Evolutionary conservation across 352 stramenopile species (phyloP), one percentile per base, ranked within the genome.

Genomic region (Phytophthora aleatoria): DNA sequence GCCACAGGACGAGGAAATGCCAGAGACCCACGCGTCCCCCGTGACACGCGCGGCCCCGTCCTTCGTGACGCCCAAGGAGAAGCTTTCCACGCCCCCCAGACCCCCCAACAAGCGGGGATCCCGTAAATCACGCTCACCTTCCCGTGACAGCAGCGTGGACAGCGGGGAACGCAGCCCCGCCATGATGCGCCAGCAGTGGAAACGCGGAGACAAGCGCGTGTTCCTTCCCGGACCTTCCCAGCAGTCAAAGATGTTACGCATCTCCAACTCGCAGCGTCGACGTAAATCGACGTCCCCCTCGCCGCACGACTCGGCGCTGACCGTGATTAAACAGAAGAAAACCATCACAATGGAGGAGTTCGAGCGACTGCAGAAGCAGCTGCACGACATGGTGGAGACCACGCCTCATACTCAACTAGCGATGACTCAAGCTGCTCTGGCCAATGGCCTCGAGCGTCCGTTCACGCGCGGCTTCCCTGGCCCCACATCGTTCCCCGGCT

Each of bases 281-380:
- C 60, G 72, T 16, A 72, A 74, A 38, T 77, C 72, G 0, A 61
- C 44, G 30, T 77, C 73, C 3, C 61, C 64, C 12, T 79, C 77
- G 48, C 74, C 79, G 3, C 67, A 75, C 26, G 77, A 85, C 42
- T 89, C 81, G 16, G 79, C 83, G 8, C 50, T 83, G 27, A 58
- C 79, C 9, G 73, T 85, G 50, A 87, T 92, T 52, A 91, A 91
- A 57, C 79, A 90, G 61, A 83, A 86, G 63, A 92, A 92, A 56
- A 76, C 80, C 0, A 94, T 94, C 36, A 87, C 74, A 3, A 84
- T 84, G 38, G 82, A 92, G 48, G 85, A 94, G 45, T 92, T 89
- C 50, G 79, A 94, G 53, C 74, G 75, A 0, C 66, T 94, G 33
- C 78, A 85, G 59, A 76, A 72, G 16, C 79, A 92, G 54, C 67